Percentiles rank a stretch among this genome's conserved stretches.
These are phyloP conservation scores for Dichotomocladium elegans DNA, from an alignment of 371 early-diverging fungal genomes.

Conservation along the genomic window DNA sequence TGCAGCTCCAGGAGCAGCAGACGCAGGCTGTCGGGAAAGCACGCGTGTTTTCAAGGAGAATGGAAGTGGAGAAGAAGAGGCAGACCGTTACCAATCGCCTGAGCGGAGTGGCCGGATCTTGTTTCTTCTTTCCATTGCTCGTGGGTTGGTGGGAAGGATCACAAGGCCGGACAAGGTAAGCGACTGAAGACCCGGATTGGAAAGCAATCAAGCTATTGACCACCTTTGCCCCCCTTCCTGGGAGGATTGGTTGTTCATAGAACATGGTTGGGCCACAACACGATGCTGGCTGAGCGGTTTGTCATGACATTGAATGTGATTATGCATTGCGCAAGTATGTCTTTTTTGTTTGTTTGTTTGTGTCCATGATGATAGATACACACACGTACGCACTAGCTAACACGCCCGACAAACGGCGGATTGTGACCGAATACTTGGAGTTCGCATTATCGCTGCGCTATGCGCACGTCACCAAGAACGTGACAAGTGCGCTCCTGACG, in stretches of 20 bases:
- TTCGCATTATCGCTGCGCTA: constrained; percentile 39
- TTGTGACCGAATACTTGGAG: constrained; percentile 44
- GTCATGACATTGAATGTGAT: constrained; percentile 44
- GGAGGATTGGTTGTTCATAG: too few species aligned
- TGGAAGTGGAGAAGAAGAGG: constrained; percentile 19
- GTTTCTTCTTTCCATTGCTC: constrained; percentile 43
- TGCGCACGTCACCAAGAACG: constrained; percentile 10
- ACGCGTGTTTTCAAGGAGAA: constrained; percentile 30
- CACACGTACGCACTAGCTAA: constrained; percentile 23
- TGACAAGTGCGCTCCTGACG: constrained; percentile 26
- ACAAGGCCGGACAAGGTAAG: constrained; percentile 30
- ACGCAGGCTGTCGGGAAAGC: constrained; percentile 18
- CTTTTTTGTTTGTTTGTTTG: constrained; percentile 32
- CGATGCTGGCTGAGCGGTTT: constrained; percentile 30
- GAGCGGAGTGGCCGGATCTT: constrained; percentile 30
- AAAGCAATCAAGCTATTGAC: background rate
- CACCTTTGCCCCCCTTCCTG: too few species aligned
- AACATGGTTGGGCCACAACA: constrained; percentile 31
- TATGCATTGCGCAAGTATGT: constrained; percentile 41
- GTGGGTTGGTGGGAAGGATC: constrained; percentile 52
- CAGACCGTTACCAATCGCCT: constrained; percentile 21
- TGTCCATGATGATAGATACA: constrained; percentile 17
- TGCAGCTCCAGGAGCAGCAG: background rate
- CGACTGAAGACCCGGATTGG: background rate
- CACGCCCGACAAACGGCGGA: constrained; percentile 32